These are phyloP conservation scores for Plasmopara muralis DNA, from an alignment of 352 stramenopile genomes.

Conservation along the genomic window DNA sequence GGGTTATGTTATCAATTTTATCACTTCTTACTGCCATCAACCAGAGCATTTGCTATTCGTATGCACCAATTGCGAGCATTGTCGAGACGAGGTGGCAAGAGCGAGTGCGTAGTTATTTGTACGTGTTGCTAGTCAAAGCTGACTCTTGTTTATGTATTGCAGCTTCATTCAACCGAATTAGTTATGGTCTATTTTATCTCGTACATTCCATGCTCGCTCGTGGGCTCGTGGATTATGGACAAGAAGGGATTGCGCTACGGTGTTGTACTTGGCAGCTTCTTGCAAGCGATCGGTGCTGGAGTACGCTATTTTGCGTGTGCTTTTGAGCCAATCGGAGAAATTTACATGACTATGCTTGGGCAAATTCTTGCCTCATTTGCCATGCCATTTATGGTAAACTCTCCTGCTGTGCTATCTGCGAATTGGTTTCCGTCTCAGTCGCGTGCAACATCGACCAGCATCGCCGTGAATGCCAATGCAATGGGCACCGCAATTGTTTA, in stretches of 20 bases:
- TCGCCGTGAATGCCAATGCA: conserved; percentile 70
- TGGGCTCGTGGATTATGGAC: conserved; percentile 79
- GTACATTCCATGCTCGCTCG: conserved; percentile 74
- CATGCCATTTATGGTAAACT: conserved; percentile 87
- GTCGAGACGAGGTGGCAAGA: conserved; percentile 52
- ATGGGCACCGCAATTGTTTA: conserved; percentile 65
- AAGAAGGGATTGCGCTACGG: conserved; percentile 61
- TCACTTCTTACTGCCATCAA: conserved; percentile 60
- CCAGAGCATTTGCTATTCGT: conserved; percentile 74
- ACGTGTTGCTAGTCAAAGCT: background rate
- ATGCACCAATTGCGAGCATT: conserved; percentile 62
- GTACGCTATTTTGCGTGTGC: conserved; percentile 42
- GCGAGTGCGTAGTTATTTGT: conserved; percentile 20
- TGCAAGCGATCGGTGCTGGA: conserved; percentile 43
- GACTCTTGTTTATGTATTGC: background rate
- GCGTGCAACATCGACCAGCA: conserved; percentile 57
- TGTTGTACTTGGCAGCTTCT: conserved; percentile 45
- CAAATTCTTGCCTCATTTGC: conserved; percentile 58
- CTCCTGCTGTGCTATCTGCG: conserved; percentile 55
- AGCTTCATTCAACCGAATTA: conserved; percentile 65
- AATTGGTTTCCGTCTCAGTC: conserved; percentile 70
- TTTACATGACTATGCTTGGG: conserved; percentile 40
- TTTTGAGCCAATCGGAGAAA: conserved; percentile 20
- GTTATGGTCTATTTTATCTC: conserved; percentile 77
- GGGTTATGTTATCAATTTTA: conserved; percentile 60